Percentiles rank a stretch among this genome's conserved stretches.
Evolutionary conservation across 164 flowering plant genomes (phyloP).

Genomic region (Chloranthus sessilifolius): DNA sequence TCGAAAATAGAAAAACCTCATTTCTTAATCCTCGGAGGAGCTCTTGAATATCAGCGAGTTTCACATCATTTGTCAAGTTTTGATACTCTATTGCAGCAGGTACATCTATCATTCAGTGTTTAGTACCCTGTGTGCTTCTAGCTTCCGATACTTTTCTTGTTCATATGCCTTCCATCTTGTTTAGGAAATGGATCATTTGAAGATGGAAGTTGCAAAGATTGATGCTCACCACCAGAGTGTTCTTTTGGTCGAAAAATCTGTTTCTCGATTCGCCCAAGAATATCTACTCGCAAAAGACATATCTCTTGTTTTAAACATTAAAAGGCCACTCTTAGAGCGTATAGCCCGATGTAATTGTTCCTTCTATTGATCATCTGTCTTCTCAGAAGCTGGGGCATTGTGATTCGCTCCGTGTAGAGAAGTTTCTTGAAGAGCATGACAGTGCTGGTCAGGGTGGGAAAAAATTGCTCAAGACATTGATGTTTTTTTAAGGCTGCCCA

Average conservation of each 20-base stretch:
- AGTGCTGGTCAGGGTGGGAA: constrained; percentile 80
- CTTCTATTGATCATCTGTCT: constrained; percentile 86
- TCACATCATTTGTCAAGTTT: constrained; percentile 79
- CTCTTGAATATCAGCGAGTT: constrained; percentile 94
- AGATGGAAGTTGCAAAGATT: constrained; percentile 96
- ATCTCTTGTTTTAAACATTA: constrained; percentile 86
- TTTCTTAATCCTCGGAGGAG: constrained; percentile 85
- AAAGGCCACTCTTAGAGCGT: constrained; percentile 88
- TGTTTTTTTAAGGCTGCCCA: constrained; percentile 95
- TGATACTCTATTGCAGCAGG: constrained; percentile 95
- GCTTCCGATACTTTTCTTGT: constrained; percentile 2
- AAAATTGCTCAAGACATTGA: constrained; percentile 73
- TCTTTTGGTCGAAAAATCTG: constrained; percentile 94
- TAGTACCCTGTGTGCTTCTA: neutral
- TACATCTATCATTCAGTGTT: constrained; percentile 11
- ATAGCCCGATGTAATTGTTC: constrained; percentile 94
- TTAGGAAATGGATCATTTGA: constrained; percentile 94
- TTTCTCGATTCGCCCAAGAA: constrained; percentile 88
- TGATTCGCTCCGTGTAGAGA: constrained; percentile 74
- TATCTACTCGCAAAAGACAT: constrained; percentile 84
- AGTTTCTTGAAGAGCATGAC: constrained; percentile 73
- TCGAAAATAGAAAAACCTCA: constrained; percentile 74
- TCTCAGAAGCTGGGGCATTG: constrained; percentile 77
- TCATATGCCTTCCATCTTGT: constrained; percentile 9
- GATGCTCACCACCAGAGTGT: constrained; percentile 73